Evolutionary conservation across 169 alveolate species (phyloP).

Genomic region (Plasmodium billcollinsi): DNA sequence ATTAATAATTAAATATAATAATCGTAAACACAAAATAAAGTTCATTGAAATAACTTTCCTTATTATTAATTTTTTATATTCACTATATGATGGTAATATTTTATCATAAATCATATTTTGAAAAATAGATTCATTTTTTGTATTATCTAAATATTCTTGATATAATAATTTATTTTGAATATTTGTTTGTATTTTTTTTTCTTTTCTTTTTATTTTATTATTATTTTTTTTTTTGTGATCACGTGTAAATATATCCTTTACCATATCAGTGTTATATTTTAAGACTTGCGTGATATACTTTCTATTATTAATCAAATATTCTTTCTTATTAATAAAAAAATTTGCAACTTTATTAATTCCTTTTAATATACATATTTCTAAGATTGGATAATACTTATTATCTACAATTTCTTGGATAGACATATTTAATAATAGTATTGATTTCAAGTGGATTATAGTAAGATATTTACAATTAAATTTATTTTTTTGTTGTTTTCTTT

Average conservation of each 20-base stretch:
- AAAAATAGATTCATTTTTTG: background rate
- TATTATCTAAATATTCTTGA: background rate
- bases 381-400: background rate
- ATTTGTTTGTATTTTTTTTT: background rate
- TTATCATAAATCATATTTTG: too few relatives aligned
- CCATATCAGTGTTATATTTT: slow-evolving; percentile 8
- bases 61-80: slow-evolving; percentile 7
- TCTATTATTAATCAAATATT: slow-evolving; percentile 18
- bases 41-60: slow-evolving; percentile 31
- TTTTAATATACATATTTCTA: slow-evolving; percentile 44
- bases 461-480: slow-evolving; percentile 61
- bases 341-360: slow-evolving; percentile 48
- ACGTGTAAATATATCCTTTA: slow-evolving; percentile 14
- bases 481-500: slow-evolving; percentile 5
- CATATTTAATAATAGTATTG: slow-evolving; percentile 33
- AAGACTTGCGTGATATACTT: slow-evolving; percentile 30
- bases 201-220: background rate
- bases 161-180: background rate
- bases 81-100: too few relatives aligned
- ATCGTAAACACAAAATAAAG: slow-evolving; percentile 26
- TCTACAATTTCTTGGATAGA: slow-evolving; percentile 7
- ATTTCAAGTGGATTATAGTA: slow-evolving; percentile 26
- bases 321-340: slow-evolving; percentile 41
- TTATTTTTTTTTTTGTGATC: background rate
- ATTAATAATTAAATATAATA: slow-evolving; percentile 37